Percentiles rank a stretch among this genome's conserved stretches.
Evolutionary conservation across 1,284 basidiomycete genomes (phyloP).

Genomic region (Malassezia vespertilionis): DNA sequence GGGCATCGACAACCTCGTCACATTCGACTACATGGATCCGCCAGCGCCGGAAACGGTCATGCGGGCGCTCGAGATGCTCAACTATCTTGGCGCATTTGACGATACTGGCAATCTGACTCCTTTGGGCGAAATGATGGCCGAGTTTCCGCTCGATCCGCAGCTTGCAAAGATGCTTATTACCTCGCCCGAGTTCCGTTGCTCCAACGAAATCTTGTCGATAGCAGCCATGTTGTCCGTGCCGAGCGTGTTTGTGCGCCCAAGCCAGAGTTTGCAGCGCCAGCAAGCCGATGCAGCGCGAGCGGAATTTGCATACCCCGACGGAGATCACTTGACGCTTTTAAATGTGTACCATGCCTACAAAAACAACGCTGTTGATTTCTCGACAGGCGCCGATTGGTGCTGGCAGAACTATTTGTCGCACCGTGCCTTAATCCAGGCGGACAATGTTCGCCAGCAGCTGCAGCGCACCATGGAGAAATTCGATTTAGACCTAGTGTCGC

Average conservation of each 20-base stretch:
- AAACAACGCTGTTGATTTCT: conserved; percentile 50
- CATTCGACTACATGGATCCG: conserved; percentile 64
- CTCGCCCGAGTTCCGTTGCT: conserved; percentile 88
- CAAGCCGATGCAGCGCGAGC: conserved; percentile 89
- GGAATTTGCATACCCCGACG: conserved; percentile 76
- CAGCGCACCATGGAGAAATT: conserved; percentile 79
- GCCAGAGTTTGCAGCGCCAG: conserved; percentile 55
- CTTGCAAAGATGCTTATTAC: conserved; percentile 83
- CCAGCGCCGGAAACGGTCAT: conserved; percentile 88
- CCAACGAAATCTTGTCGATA: conserved; percentile 87
- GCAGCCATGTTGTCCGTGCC: conserved; percentile 90
- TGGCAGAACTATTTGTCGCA: conserved; percentile 83
- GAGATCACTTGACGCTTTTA: conserved; percentile 86
- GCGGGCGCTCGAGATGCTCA: conserved; percentile 88
- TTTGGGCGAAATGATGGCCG: conserved; percentile 85
- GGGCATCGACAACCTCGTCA: conserved; percentile 58
- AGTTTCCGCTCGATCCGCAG: conserved; percentile 94
- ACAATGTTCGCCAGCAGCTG: conserved; percentile 87
- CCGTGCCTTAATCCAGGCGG: conserved; percentile 76
- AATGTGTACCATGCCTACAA: conserved; percentile 93
- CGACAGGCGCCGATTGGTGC: conserved; percentile 58
- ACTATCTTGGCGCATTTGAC: conserved; percentile 81
- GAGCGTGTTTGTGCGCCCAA: conserved; percentile 81
- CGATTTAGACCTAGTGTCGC: conserved; percentile 64
- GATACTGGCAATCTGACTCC: conserved; percentile 85